Evolutionary conservation across 768 basidiomycete species (phyloP), one percentile per base, ranked within the genome.

Genomic region (Plicaturopsis crispa): DNA sequence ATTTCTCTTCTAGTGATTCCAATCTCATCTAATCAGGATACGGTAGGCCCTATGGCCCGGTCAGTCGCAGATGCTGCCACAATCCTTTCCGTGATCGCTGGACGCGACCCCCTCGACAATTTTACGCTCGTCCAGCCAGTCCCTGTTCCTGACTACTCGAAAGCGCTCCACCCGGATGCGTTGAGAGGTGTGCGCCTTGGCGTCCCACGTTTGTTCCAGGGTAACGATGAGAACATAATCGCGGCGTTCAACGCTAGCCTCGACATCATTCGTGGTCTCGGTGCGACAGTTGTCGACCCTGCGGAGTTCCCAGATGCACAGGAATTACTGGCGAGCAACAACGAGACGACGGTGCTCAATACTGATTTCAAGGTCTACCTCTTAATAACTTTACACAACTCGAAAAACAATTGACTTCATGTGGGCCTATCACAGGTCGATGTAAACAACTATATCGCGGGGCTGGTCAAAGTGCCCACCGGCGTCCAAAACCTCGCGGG

Each of bases 281-380:
- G 70, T 12, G 70, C 70, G 6, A 60, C 69, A 1, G 60, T 84
- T 4, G 63, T 82, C 5, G 80, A 84, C 48, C 76, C 78, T 1
- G 73, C 77, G 1, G 75, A 81, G 41, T 56, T 83, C 12, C 70
- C 77, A 0, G 71, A 72, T 19, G 72, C 70, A 3, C 62, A 67
- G 1, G 75, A 75, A 38, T 65, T 76, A 8, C 47, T 64, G 14
- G 42, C 47, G 3, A 70, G 71, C 0, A 66, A 67, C 11, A 75
- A 77, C 39, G 78, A 82, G 51, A 70, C 62, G 0, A 53, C 74
- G 12, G 79, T 80, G 2, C 44, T 76, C n/a, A 47, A 61, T 8
- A 57, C 63, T 1, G 78, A 82, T 44, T 75, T 82, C 58, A 82
- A 78, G 66, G 80, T 72, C 35, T 30, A 51, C 36, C n/a, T n/a